Percentiles rank a stretch among this genome's conserved stretches.
Conservation (phyloP, 306 rosid genomes). For the Hippophae tibetana region DNA sequence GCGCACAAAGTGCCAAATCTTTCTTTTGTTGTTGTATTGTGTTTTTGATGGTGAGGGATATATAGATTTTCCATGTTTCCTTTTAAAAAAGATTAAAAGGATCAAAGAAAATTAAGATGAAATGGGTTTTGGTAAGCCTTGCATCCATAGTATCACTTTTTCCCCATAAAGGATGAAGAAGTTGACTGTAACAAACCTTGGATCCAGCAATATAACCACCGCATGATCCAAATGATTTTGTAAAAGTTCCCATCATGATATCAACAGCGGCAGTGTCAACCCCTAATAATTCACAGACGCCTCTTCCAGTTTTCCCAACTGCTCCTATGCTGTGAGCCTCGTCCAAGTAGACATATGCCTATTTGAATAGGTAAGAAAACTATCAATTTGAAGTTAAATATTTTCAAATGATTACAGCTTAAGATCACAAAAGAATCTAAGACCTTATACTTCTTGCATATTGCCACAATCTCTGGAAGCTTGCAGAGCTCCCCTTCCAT, state of each 20-base stretch:
- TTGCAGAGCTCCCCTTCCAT: slow-evolving; percentile 98
- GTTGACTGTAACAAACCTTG: slow-evolving; percentile 35
- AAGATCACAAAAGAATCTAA: background rate
- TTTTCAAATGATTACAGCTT: background rate
- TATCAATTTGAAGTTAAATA: background rate
- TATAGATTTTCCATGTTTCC: too few relatives aligned
- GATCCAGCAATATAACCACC: slow-evolving; percentile 95
- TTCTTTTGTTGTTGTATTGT: too few relatives aligned
- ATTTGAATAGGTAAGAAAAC: background rate
- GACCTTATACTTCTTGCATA: slow-evolving; percentile 86
- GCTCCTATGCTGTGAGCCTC: slow-evolving; percentile 96
- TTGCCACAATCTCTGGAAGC: slow-evolving; percentile 81
- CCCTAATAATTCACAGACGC: slow-evolving; percentile 77
- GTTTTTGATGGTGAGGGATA: too few relatives aligned
- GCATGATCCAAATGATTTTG: slow-evolving; percentile 89
- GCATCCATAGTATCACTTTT: background rate
- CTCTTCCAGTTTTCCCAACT: slow-evolving; percentile 67
- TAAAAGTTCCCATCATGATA: slow-evolving; percentile 95
- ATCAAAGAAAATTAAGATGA: too few relatives aligned
- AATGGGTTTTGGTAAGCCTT: too few relatives aligned
- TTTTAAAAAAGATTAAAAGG: too few relatives aligned
- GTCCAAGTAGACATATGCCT: slow-evolving; percentile 71
- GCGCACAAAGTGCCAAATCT: too few relatives aligned
- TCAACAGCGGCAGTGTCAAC: slow-evolving; percentile 82
- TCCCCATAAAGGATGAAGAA: background rate